Conservation (phyloP, 371 early-diverging fungal genomes). For the Sporodiniella umbellata region DNA sequence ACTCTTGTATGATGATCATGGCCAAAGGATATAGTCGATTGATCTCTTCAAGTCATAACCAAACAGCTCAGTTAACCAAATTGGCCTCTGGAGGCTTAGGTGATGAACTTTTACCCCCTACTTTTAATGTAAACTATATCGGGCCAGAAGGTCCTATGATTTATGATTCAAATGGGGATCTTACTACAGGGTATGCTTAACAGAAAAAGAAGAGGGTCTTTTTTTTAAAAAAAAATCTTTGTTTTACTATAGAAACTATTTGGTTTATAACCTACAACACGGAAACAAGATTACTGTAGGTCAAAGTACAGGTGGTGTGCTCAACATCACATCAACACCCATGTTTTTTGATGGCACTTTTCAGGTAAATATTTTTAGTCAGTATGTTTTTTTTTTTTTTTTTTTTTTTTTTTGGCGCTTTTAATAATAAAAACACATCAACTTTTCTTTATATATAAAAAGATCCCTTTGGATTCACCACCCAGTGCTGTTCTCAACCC, state of each 20-base stretch:
- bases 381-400: neutral
- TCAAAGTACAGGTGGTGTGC: constrained; percentile 41
- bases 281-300: constrained; percentile 40
- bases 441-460: no score
- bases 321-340: constrained; percentile 38
- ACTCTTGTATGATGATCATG: constrained; percentile 63
- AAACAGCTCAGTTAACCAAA: constrained; percentile 31
- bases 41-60: constrained; percentile 36
- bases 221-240: no score
- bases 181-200: constrained; percentile 43
- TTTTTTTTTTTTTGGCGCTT: no score
- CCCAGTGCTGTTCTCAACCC: constrained; percentile 52
- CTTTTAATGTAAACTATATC: constrained; percentile 56
- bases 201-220: no score
- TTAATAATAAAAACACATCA: no score
- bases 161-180: constrained; percentile 53
- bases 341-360: constrained; percentile 59
- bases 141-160: constrained; percentile 60
- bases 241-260: constrained; percentile 39
- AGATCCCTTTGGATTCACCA: constrained; percentile 53
- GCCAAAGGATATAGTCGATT: constrained; percentile 42
- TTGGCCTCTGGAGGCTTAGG: constrained; percentile 43
- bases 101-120: constrained; percentile 31
- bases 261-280: constrained; percentile 52
- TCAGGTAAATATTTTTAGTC: constrained; percentile 28